Evolutionary conservation across 345 rosid species (phyloP).

Genomic region (Euphorbia peplus): DNA sequence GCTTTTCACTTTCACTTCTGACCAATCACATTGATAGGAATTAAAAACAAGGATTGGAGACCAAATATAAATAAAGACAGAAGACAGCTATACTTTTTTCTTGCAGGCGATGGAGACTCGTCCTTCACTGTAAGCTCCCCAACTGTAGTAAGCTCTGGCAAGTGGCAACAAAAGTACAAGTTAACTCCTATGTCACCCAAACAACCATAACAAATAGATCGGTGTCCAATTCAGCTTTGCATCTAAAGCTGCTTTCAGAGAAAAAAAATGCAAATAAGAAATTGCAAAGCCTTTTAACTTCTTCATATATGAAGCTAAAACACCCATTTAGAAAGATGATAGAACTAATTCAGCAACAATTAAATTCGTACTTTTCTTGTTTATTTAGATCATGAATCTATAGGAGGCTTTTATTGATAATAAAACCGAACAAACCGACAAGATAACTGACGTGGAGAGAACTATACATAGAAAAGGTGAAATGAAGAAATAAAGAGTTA

Average conservation of each 20-base stretch:
- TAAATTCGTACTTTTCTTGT: not conserved
- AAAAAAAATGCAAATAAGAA: not conserved
- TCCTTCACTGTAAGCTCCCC: conserved; percentile 49
- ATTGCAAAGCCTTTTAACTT: not conserved
- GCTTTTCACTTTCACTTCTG: conserved; percentile 54
- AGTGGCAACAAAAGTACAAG: conserved; percentile 26
- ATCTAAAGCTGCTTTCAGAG: not conserved
- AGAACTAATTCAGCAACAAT: not conserved
- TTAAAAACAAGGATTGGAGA: conserved; percentile 17
- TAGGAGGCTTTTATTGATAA: not conserved
- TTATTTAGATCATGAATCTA: not conserved
- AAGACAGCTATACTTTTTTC: conserved; percentile 52
- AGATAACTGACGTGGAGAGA: not conserved
- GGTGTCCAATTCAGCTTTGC: not conserved
- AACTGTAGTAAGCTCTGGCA: conserved; percentile 40
- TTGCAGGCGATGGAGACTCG: conserved; percentile 43
- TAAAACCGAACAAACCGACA: not conserved
- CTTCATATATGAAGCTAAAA: not conserved
- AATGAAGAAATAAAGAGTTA: not conserved
- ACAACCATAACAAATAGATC: not conserved
- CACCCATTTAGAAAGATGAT: not conserved
- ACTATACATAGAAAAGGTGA: not conserved
- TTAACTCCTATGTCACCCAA: conserved; percentile 6
- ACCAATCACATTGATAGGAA: conserved; percentile 24
- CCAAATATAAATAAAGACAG: conserved; percentile 6